Conservation (phyloP, 176 grass and related monocot genomes). For the Musa schizocarpa region DNA sequence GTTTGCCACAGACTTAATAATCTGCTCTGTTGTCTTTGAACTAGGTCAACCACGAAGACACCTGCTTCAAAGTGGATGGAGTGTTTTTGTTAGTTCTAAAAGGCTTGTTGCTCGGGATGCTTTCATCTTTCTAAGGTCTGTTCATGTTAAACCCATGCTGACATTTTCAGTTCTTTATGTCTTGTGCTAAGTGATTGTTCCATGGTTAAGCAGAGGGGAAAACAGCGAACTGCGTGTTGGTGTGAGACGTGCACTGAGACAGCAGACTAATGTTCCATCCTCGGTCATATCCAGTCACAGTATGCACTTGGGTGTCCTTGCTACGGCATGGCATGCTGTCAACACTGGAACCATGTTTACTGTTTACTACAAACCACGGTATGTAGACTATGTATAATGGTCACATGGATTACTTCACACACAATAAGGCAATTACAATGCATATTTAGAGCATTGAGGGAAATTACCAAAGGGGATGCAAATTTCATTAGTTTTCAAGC, state of each 20-base stretch:
- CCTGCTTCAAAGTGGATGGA: slow-evolving; percentile 96
- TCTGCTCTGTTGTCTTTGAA: slow-evolving; percentile 10
- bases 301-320: slow-evolving; percentile 98
- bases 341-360: slow-evolving; percentile 88
- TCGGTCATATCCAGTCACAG: slow-evolving; percentile 97
- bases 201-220: slow-evolving; percentile 41
- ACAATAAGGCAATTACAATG: too few species aligned
- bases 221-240: slow-evolving; percentile 84
- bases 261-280: slow-evolving; percentile 79
- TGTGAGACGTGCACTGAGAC: slow-evolving; percentile 88
- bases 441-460: too few species aligned
- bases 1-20: not conserved
- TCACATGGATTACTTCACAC: not conserved
- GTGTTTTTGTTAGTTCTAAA: slow-evolving; percentile 92
- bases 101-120: slow-evolving; percentile 83
- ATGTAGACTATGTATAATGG: slow-evolving; percentile 10
- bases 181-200: not conserved
- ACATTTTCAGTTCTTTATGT: not conserved
- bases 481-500: too few species aligned
- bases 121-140: slow-evolving; percentile 88
- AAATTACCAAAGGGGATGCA: too few species aligned
- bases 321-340: slow-evolving; percentile 94
- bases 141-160: not conserved
- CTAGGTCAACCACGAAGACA: slow-evolving; percentile 88
- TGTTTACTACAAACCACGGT: slow-evolving; percentile 97